Percentiles rank a stretch among this genome's conserved stretches.
Evolutionary conservation across 2,329 filamentous ascomycete species (phyloP).

Genomic region (Lojkania enalia): DNA sequence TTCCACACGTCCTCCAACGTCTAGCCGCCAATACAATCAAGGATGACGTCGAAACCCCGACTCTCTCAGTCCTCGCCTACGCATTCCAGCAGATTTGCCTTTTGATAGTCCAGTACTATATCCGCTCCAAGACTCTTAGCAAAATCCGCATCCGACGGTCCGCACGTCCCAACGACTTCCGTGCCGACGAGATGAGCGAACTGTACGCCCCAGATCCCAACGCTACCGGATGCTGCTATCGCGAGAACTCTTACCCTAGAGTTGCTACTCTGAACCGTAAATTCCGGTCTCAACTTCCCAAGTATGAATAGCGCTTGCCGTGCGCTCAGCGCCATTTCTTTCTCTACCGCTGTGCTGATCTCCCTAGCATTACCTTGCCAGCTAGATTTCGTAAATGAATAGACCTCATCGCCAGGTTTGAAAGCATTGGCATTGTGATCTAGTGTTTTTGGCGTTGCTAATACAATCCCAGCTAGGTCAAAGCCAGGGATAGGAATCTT

Average conservation of each 20-base stretch:
- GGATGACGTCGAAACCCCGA: slow-evolving; percentile 47
- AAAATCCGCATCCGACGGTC: slow-evolving; percentile 44
- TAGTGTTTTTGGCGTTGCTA: slow-evolving; percentile 37
- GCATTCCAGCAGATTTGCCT: slow-evolving; percentile 39
- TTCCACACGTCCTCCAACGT: slow-evolving; percentile 51
- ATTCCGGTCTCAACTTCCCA: slow-evolving; percentile 8
- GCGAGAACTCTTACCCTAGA: slow-evolving; percentile 46
- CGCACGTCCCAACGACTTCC: slow-evolving; percentile 47
- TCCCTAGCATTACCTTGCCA: slow-evolving; percentile 46
- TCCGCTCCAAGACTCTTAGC: slow-evolving; percentile 47
- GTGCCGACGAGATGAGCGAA: slow-evolving; percentile 44
- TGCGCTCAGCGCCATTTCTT: slow-evolving; percentile 48
- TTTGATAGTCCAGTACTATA: slow-evolving; percentile 48
- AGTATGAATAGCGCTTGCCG: slow-evolving; percentile 48
- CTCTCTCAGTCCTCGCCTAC: slow-evolving; percentile 23
- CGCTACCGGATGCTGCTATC: slow-evolving; percentile 50
- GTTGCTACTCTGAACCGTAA: slow-evolving; percentile 3
- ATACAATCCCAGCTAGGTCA: slow-evolving; percentile 48
- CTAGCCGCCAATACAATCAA: slow-evolving; percentile 51
- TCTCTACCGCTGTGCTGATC: slow-evolving; percentile 39
- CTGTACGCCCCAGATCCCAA: slow-evolving; percentile 52
- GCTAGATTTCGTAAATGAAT: slow-evolving; percentile 28
- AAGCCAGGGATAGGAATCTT: slow-evolving; percentile 44
- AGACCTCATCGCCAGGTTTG: slow-evolving; percentile 38
- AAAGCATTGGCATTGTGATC: slow-evolving; percentile 33